Base-by-base conservation (phyloP, 305 asterid genomes). In the Fraxinus dipetala region DNA sequence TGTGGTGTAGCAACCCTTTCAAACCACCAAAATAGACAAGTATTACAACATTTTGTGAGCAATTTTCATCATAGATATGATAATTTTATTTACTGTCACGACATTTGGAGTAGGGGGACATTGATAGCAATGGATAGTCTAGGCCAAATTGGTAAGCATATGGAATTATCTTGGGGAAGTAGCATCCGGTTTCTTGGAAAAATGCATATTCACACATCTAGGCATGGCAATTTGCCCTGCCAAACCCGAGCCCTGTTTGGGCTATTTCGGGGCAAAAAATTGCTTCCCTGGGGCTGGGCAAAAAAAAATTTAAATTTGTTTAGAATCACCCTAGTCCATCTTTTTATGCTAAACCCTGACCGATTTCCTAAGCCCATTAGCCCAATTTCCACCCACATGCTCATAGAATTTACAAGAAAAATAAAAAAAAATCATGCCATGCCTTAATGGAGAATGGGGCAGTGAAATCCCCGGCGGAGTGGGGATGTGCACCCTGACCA, bases 101-200 rank as follows among this genome's bases (percentile, higher is more conserved):
- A 91, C 89, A 2, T 86, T 86, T 30, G 97, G 95, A 0, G 83
- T 88, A 1, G 97, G 95, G 95, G 95, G 3, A 89, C 95, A 0
- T 82, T 92, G 76, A 92, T 92, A 0, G 92, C 97, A 0, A 89
- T 92, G 11, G 94, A 92, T 75, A 91, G 90, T 74, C 77, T 92
- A 61, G 97, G 92, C 9, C 95, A 92, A 61, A 92, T 92, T 6
- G 97, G 97, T 0, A 83, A 92, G 94, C 89, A 89, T 90, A 40
- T 90, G 96, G 96, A 84, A 86, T 82, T 92, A 89, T 70, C 89
- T 90, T 0, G 96, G 96, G 1, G 18, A 13, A 45, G 6, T 92
- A 0, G 78, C 80, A 0, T 76, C 90, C 0, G 90, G 91, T 2
- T 90, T 54, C 24, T 54, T 54, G 26, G 65, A 54, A 54, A 18